Percentiles rank a stretch among this genome's conserved stretches.
Evolutionary conservation across 1,284 basidiomycete species (phyloP).

Genomic region (Malassezia nana): DNA sequence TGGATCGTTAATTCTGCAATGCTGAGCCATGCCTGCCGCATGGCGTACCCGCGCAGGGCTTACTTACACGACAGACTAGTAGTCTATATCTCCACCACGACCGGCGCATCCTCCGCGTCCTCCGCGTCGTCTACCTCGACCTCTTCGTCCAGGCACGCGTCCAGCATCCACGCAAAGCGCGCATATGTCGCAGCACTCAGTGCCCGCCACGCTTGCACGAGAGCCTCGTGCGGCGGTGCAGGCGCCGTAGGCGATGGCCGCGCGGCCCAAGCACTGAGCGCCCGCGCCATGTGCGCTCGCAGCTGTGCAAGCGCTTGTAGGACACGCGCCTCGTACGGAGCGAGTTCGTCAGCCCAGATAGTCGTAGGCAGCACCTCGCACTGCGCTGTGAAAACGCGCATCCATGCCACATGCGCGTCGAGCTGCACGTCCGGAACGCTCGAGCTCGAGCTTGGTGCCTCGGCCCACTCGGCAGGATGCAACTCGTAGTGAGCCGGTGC

Average conservation of each 20-base stretch:
- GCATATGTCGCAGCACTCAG: neutral
- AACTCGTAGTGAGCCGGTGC: constrained; percentile 16
- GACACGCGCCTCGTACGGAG: neutral
- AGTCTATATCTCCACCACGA: constrained; percentile 4
- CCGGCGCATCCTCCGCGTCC: constrained; percentile 14
- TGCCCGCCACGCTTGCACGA: constrained; percentile 11
- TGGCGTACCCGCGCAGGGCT: neutral
- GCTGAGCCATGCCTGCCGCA: constrained; percentile 15
- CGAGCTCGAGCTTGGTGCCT: neutral
- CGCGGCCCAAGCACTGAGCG: constrained; percentile 10
- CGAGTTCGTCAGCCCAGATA: constrained; percentile 8
- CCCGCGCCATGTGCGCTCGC: constrained; percentile 8
- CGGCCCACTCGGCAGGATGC: constrained; percentile 22
- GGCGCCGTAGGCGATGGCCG: neutral
- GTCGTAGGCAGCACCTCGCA: neutral
- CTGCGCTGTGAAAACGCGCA: constrained; percentile 5
- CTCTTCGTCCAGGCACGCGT: constrained; percentile 16
- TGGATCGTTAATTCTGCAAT: constrained; percentile 28
- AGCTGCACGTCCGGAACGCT: constrained; percentile 1
- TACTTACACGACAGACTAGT: neutral
- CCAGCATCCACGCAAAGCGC: constrained; percentile 12
- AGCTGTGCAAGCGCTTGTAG: constrained; percentile 12
- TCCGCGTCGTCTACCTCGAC: constrained; percentile 13
- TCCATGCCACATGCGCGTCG: constrained; percentile 14
- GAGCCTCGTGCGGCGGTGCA: neutral